Evolutionary conservation across 1,139 yeast genomes (phyloP).

Genomic region (Kodamaea ohmeri): DNA sequence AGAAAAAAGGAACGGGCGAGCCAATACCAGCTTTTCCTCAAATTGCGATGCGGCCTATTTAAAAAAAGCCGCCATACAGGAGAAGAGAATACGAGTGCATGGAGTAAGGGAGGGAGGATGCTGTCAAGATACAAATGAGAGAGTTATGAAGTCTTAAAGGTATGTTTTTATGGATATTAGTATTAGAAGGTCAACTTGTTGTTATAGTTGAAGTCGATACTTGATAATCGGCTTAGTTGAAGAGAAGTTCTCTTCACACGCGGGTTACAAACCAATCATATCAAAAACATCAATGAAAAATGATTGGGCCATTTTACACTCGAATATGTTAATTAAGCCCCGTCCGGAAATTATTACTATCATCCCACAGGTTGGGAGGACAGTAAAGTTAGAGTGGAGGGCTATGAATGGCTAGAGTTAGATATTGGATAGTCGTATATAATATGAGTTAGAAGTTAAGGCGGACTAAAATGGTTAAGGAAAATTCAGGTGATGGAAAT

Average conservation of each 20-base stretch:
- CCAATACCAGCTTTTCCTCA: conserved; percentile 1
- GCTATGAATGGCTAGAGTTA: no score
- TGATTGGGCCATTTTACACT: neutral
- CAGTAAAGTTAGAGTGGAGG: neutral
- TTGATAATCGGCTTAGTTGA: no score
- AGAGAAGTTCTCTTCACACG: neutral
- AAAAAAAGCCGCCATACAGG: neutral
- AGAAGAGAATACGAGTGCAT: conserved; percentile 1
- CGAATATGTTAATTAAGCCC: neutral
- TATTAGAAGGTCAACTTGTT: no score
- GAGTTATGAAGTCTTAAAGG: no score
- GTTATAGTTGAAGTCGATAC: no score
- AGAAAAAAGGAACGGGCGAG: conserved; percentile 5
- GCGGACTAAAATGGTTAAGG: no score
- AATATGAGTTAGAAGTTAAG: no score
- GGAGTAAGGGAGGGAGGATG: neutral
- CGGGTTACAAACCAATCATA: neutral
- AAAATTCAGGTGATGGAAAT: no score
- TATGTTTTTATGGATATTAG: no score
- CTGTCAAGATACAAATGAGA: no score
- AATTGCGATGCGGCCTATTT: conserved; percentile 6
- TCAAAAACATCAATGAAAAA: conserved; percentile 2
- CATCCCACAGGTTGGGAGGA: neutral
- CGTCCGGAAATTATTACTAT: neutral
- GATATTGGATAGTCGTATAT: no score